These are phyloP conservation scores for Osmozyma mogii DNA, from an alignment of 805 yeast genomes.

Conservation along the genomic window DNA sequence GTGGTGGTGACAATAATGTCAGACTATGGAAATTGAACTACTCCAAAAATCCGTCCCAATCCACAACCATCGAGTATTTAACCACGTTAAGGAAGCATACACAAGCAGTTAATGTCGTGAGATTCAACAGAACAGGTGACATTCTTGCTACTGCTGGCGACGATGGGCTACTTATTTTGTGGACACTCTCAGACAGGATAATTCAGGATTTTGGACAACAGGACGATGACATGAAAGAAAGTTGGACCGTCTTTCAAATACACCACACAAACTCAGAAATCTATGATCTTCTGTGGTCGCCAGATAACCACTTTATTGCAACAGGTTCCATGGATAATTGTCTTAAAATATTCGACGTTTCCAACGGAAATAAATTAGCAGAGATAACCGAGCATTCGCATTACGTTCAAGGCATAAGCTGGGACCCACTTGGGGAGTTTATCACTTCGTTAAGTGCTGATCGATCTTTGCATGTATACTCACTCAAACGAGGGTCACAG, in stretches of 20 bases:
- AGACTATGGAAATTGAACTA: conserved; percentile 41
- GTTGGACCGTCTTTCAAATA: conserved; percentile 62
- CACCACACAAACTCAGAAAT: conserved; percentile 65
- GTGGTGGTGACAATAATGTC: conserved; percentile 92
- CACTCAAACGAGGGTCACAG: too few species aligned
- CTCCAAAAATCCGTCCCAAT: conserved; percentile 1
- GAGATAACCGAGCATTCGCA: conserved; percentile 72
- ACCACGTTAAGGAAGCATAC: conserved; percentile 82
- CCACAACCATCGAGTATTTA: conserved; percentile 53
- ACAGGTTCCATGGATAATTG: conserved; percentile 90
- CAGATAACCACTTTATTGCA: conserved; percentile 66
- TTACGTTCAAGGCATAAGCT: conserved; percentile 90
- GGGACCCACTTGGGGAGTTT: conserved; percentile 83
- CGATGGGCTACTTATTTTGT: conserved; percentile 80
- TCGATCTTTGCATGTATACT: conserved; percentile 68
- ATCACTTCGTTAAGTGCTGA: conserved; percentile 89
- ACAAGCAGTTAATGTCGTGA: conserved; percentile 87
- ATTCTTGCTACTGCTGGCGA: conserved; percentile 88
- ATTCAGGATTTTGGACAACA: conserved; percentile 54
- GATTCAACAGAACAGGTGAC: conserved; percentile 68
- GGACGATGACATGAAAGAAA: conserved; percentile 52
- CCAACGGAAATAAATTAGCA: conserved; percentile 47
- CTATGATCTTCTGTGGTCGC: conserved; percentile 91
- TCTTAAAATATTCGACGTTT: conserved; percentile 57
- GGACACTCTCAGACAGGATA: conserved; percentile 55